These are phyloP conservation scores for Camellia sinensis DNA, from an alignment of 148 eudicot species.

Conservation along the genomic window DNA sequence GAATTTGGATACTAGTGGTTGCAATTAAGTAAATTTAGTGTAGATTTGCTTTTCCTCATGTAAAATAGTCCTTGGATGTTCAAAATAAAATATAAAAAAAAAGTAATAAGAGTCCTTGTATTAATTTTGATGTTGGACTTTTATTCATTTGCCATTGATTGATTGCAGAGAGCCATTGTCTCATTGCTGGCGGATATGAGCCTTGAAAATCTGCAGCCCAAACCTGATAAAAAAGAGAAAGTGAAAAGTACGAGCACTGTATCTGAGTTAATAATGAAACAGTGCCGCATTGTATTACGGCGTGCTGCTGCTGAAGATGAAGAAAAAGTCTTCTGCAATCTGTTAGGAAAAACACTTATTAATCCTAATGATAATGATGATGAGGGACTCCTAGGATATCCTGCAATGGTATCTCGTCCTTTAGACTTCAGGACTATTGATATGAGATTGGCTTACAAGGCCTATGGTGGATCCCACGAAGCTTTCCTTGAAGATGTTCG, in stretches of 20 bases:
- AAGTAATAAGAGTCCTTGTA: too few species aligned
- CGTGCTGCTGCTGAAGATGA: slow-evolving; percentile 40
- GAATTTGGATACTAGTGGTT: slow-evolving; percentile 1
- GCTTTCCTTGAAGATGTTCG: slow-evolving; percentile 56
- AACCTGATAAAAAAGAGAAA: slow-evolving; percentile 43
- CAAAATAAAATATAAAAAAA: too few species aligned
- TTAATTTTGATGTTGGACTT: background rate
- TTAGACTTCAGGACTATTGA: slow-evolving; percentile 58
- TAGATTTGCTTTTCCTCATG: background rate
- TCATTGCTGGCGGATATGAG: slow-evolving; percentile 39
- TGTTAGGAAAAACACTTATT: slow-evolving; percentile 40
- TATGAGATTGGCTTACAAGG: slow-evolving; percentile 48
- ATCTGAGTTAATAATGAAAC: slow-evolving; percentile 45
- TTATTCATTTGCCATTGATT: background rate
- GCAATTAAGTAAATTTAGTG: background rate
- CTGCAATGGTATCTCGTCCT: slow-evolving; percentile 59
- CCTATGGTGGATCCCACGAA: slow-evolving; percentile 54
- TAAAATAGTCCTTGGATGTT: too few species aligned
- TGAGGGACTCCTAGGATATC: slow-evolving; percentile 51
- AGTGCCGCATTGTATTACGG: slow-evolving; percentile 55
- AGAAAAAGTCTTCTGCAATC: slow-evolving; percentile 50
- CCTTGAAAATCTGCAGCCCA: slow-evolving; percentile 21
- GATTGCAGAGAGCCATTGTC: slow-evolving; percentile 53
- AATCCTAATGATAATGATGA: slow-evolving; percentile 44
- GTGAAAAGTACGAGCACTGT: slow-evolving; percentile 21